Base-by-base conservation (phyloP, 441 rosid genomes). In the Populus hybrid region DNA sequence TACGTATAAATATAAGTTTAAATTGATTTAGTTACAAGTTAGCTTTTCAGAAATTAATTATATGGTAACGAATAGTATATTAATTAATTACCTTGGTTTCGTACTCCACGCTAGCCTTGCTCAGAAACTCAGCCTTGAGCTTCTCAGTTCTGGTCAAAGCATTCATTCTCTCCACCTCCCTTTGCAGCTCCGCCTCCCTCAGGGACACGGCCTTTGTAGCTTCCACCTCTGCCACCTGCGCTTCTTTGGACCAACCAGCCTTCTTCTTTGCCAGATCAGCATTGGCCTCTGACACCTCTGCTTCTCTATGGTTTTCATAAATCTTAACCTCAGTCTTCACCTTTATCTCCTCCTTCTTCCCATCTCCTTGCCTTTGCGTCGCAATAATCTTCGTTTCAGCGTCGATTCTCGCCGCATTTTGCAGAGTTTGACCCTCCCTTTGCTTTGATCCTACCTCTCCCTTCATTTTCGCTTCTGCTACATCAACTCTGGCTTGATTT, bases 61-160 rank as follows among this genome's bases (percentile, higher is more conserved):
- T 35, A 35, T 35, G 38, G 38, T 35, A 35, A 35, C 8, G 6
- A 61, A 7, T 34, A 68, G 9, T 18, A 38, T 30, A 68, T 20
- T 16, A 16, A 57, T 50, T 20, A 86, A 57, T 50, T 20, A 86
- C 92, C 92, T 85, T 83, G 59, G 91, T 88, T 71, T 90, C 90
- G 70, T 90, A 90, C 77, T 90, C 89, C 67, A 90, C 91, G 40
- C 83, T 91, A 6, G 95, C 92, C 75, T 86, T 82, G 73, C 87
- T 87, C 67, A 88, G 83, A 46, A 86, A 82, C 83, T 88, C 90
- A 23, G 91, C 94, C 75, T 83, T 89, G 21, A 89, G 90, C 78
- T 90, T 90, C 89, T 91, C 91, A 0, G 89, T 30, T 30, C 32
- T 30, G 32, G 32, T 30, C 32, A 30, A 30, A 30, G 32, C 32